Percentiles rank a stretch among this genome's conserved stretches.
phyloP scores from a whole-genome alignment of 83 land plant species.

The Thuja plicata region DNA sequence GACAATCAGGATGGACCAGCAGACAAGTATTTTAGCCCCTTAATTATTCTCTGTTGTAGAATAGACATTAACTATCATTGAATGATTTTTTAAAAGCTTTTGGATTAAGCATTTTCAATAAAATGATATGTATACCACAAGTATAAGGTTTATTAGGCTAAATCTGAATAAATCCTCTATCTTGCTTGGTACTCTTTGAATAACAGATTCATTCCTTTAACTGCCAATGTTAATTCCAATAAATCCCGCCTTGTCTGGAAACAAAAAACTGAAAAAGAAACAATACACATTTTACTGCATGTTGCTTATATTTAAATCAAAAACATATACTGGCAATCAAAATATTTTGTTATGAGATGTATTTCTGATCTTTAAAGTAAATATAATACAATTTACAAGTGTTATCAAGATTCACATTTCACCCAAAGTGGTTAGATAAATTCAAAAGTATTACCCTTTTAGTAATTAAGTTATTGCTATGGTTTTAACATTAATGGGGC shows the following conservation, averaged over 20 bases:
- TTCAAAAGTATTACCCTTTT: background rate
- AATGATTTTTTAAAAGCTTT: background rate
- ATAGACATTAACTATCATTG: background rate
- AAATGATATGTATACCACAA: background rate
- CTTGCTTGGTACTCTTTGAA: background rate
- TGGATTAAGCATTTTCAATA: background rate
- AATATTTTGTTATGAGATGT: background rate
- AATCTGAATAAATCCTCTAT: background rate
- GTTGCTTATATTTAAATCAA: background rate
- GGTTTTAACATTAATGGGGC: background rate
- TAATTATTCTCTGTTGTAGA: background rate
- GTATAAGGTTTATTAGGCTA: background rate
- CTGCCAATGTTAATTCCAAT: background rate
- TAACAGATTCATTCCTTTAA: background rate
- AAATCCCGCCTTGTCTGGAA: background rate
- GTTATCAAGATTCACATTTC: background rate
- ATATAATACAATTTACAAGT: background rate
- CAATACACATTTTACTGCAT: background rate
- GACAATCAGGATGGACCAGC: constrained; percentile 84
- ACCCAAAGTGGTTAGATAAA: background rate
- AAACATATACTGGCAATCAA: background rate
- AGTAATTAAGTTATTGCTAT: background rate
- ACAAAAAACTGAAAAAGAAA: background rate
- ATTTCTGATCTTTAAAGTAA: no score
- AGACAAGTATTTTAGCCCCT: constrained; percentile 62